phyloP scores from a whole-genome alignment of 345 rosid species.

The Gossypium anomalum region DNA sequence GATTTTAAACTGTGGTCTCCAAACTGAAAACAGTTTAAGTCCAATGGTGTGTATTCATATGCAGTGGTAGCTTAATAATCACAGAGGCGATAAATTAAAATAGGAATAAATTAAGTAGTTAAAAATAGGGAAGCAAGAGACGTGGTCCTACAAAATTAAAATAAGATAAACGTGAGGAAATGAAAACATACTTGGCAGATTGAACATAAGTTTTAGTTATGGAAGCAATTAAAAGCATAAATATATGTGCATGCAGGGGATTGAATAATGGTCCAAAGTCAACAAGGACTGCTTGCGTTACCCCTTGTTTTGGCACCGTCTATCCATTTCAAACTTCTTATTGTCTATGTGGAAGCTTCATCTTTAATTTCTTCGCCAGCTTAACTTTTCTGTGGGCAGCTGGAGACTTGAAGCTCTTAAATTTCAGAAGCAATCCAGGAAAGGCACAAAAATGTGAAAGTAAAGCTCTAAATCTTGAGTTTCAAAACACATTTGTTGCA shows the following conservation, averaged over 20 bases:
- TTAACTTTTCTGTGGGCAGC: background rate
- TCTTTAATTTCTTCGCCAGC: background rate
- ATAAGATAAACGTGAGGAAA: background rate
- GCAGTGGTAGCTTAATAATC: too few species aligned
- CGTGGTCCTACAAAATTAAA: too few species aligned
- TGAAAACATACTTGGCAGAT: too few species aligned
- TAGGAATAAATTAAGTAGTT: too few species aligned
- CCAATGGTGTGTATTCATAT: too few species aligned
- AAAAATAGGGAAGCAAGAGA: too few species aligned
- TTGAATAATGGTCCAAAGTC: background rate
- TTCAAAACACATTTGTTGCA: background rate
- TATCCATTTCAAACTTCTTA: too few species aligned
- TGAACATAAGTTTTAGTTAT: too few species aligned
- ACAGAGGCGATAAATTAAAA: too few species aligned
- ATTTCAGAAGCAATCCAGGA: background rate
- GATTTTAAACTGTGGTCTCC: too few species aligned
- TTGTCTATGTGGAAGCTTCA: background rate
- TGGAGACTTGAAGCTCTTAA: background rate
- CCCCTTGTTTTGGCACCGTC: background rate
- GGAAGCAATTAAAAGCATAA: too few species aligned
- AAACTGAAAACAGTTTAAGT: too few species aligned
- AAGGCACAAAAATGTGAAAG: background rate
- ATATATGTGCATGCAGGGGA: background rate
- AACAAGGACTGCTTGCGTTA: background rate
- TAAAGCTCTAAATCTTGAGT: background rate